Base-by-base conservation (phyloP, 2,329 filamentous ascomycete species). In the Arthrobotrys sphaeroides region DNA sequence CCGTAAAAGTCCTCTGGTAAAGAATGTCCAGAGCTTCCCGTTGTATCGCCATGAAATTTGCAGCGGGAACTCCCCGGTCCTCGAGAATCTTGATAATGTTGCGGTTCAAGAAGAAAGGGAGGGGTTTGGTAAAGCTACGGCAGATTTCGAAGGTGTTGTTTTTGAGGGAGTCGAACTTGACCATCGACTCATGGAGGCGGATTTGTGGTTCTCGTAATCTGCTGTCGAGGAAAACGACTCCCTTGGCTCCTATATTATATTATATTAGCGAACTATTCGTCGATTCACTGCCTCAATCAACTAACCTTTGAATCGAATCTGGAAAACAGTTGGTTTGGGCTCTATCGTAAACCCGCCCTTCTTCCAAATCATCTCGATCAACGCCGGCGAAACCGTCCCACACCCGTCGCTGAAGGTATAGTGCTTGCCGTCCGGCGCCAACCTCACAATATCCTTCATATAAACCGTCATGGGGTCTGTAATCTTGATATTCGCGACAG, bases 81-180 rank as follows among this genome's bases (percentile, higher is more conserved):
- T 96, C 93, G 0, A 96, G 82, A 3, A 96, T 93, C 81, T 96
- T 96, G 83, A 96, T 93, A 75, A 94, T 85, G 78, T 92, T 91
- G 0, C 90, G 88, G 79, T 96, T 96, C 0, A 96, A 85, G 16
- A 89, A 87, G 78, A 94, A 85, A 0, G 87, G 87, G 5, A 94
- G 85, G 0, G 91, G 89, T 59, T 86, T 88, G 38, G 88, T 88
- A 0, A 88, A 89, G 43, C 88, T 86, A 51, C 90, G 90, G 79
- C 91, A 94, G 47, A 93, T 91, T 73, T 90, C 91, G 0, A 94
- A 84, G 59, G 90, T 86, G 3, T 80, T 81, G 1, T 81, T 83
- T 40, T 87, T 85, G 0, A 83, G 79, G 60, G 88, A 89, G 0
- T 85, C 80, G 77, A 95, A 96, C 79, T 96, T 96, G 67, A 87